Evolutionary conservation across 768 basidiomycete genomes (phyloP).

Genomic region (Naganishia onofrii): DNA sequence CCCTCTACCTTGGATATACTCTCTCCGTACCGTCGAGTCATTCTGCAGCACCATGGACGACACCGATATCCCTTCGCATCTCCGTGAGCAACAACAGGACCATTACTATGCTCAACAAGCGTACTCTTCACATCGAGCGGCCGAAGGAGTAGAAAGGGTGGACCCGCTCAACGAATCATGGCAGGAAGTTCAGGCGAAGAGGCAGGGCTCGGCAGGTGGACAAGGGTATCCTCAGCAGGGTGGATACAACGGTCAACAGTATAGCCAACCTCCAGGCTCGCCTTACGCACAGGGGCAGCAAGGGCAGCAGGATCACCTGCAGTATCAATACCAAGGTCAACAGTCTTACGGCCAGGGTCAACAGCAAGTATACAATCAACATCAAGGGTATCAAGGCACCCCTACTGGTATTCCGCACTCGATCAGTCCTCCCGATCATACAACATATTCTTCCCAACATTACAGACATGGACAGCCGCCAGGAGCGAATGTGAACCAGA

Average conservation of each 20-base stretch:
- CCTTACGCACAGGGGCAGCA: slow-evolving; percentile 17
- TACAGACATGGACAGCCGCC: slow-evolving; percentile 4
- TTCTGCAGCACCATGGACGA: slow-evolving; percentile 23
- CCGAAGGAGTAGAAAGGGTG: slow-evolving; percentile 21
- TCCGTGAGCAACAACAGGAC: slow-evolving; percentile 11
- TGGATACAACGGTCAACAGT: background rate
- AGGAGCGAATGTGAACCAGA: background rate
- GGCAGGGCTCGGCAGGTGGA: background rate
- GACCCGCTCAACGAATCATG: slow-evolving; percentile 18
- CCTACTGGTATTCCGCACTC: background rate
- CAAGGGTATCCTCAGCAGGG: slow-evolving; percentile 1
- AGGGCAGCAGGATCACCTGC: slow-evolving; percentile 7
- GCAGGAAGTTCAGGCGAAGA: background rate
- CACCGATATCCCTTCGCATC: slow-evolving; percentile 22
- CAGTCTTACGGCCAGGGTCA: slow-evolving; percentile 2
- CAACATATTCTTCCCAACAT: background rate
- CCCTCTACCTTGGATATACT: background rate
- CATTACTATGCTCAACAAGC: slow-evolving; percentile 10
- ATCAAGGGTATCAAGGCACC: background rate
- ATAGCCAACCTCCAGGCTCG: background rate
- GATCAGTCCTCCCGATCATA: background rate
- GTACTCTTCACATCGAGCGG: background rate
- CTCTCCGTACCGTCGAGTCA: background rate
- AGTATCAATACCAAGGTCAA: slow-evolving; percentile 1
- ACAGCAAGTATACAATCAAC: slow-evolving; percentile 1